Percentiles rank a stretch among this genome's conserved stretches.
Conservation (phyloP, 139 green algal genomes). For the Mesostigma viride region DNA sequence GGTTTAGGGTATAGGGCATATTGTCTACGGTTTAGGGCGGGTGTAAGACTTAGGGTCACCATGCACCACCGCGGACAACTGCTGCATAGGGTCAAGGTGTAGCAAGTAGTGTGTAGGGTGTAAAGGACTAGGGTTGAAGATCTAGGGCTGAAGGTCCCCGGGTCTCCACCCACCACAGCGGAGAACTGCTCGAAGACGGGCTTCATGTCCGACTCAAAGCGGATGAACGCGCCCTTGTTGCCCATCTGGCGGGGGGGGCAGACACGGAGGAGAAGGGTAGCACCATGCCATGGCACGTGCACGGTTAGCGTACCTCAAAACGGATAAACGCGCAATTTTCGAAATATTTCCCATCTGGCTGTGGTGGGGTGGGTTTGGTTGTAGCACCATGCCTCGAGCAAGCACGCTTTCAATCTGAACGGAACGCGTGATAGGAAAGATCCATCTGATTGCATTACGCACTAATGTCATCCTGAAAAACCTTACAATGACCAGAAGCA, state of each 20-base stretch:
- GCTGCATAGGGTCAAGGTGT: too few relatives aligned
- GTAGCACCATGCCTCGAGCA: neutral
- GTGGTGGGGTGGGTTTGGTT: neutral
- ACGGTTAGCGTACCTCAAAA: neutral
- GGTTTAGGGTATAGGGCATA: neutral
- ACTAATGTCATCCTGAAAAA: too few relatives aligned
- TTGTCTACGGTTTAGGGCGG: neutral
- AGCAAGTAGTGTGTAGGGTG: too few relatives aligned
- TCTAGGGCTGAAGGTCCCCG: neutral
- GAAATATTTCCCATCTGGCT: neutral
- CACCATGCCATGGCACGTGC: neutral
- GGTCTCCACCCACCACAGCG: constrained; percentile 34
- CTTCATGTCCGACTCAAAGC: constrained; percentile 83
- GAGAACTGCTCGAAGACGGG: constrained; percentile 85
- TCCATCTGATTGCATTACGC: too few relatives aligned
- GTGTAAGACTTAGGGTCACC: neutral
- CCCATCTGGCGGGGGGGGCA: constrained; percentile 43
- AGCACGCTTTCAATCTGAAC: neutral
- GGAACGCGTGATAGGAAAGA: constrained; percentile 28
- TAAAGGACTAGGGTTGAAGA: too few relatives aligned
- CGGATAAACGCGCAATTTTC: neutral
- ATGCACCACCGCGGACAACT: neutral
- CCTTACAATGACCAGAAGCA: too few relatives aligned
- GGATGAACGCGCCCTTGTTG: constrained; percentile 89
- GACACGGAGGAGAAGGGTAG: neutral